phyloP scores from a whole-genome alignment of 2,329 filamentous ascomycete species.

The Sarocladiaceae sp. region DNA sequence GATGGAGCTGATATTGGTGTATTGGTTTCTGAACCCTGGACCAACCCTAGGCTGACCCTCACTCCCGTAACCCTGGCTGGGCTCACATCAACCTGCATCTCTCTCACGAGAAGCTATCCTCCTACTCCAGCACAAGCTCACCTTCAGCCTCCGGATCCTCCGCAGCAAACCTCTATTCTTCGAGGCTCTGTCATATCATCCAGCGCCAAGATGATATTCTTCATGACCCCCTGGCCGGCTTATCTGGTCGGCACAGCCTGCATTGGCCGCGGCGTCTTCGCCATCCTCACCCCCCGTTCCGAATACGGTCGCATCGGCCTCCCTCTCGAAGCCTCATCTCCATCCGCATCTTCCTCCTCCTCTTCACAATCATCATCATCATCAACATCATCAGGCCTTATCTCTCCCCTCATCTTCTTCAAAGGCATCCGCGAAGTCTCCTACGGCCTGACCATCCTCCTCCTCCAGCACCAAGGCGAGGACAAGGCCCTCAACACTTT shows the following conservation, averaged over 20 bases:
- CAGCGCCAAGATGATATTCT: slow-evolving; percentile 2
- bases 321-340: not conserved
- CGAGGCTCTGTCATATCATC: too few relatives aligned
- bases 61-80: too few relatives aligned
- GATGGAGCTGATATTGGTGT: too few relatives aligned
- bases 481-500: slow-evolving; percentile 22
- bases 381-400: not conserved
- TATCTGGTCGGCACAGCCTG: slow-evolving; percentile 3
- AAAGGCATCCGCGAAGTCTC: slow-evolving; percentile 28
- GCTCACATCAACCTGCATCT: too few relatives aligned
- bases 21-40: too few relatives aligned
- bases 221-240: slow-evolving; percentile 2
- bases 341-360: not conserved
- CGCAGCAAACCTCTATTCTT: too few relatives aligned
- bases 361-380: not conserved
- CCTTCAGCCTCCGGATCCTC: too few relatives aligned
- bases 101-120: too few relatives aligned
- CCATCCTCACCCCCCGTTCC: not conserved
- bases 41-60: too few relatives aligned
- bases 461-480: slow-evolving; percentile 23
- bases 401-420: slow-evolving; percentile 28
- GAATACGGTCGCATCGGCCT: not conserved
- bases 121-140: too few relatives aligned
- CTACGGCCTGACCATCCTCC: slow-evolving; percentile 23
- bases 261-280: slow-evolving; percentile 5